phyloP scores from a whole-genome alignment of 2,329 filamentous ascomycete species.

The Fusarium sp. region DNA sequence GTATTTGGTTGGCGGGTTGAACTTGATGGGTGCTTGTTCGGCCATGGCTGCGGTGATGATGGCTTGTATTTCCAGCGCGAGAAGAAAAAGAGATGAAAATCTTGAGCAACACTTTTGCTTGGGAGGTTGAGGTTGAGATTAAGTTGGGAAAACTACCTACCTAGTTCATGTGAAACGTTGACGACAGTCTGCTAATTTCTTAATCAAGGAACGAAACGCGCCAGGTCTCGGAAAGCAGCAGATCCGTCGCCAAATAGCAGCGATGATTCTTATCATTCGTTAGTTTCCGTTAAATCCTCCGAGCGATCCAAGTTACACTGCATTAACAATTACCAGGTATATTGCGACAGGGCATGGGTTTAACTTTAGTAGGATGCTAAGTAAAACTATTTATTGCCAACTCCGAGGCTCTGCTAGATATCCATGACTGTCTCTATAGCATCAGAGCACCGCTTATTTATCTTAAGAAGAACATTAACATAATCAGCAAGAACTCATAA shows the following conservation, averaged over 20 bases:
- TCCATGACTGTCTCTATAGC: too few relatives aligned
- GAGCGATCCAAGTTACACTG: slow-evolving; percentile 10
- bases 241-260: slow-evolving; percentile 14
- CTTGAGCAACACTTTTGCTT: not conserved
- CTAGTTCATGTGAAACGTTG: slow-evolving; percentile 10
- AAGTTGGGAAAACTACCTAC: not conserved
- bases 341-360: too few relatives aligned
- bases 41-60: slow-evolving; percentile 40
- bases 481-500: too few relatives aligned
- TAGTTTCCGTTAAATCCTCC: slow-evolving; percentile 15
- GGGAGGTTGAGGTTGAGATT: not conserved
- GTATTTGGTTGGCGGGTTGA: slow-evolving; percentile 62
- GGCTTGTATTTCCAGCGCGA: slow-evolving; percentile 6
- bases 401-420: too few relatives aligned
- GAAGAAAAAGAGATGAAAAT: not conserved
- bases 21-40: slow-evolving; percentile 36
- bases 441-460: too few relatives aligned
- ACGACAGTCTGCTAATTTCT: slow-evolving; percentile 22
- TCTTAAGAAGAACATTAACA: not conserved
- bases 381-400: too few relatives aligned
- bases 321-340: slow-evolving; percentile 2
- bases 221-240: slow-evolving; percentile 28
- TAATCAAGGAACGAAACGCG: slow-evolving; percentile 31
- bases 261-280: slow-evolving; percentile 9
- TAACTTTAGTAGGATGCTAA: too few relatives aligned